phyloP scores from a whole-genome alignment of 163 green algal genomes.

The Scenedesmus sp. region DNA sequence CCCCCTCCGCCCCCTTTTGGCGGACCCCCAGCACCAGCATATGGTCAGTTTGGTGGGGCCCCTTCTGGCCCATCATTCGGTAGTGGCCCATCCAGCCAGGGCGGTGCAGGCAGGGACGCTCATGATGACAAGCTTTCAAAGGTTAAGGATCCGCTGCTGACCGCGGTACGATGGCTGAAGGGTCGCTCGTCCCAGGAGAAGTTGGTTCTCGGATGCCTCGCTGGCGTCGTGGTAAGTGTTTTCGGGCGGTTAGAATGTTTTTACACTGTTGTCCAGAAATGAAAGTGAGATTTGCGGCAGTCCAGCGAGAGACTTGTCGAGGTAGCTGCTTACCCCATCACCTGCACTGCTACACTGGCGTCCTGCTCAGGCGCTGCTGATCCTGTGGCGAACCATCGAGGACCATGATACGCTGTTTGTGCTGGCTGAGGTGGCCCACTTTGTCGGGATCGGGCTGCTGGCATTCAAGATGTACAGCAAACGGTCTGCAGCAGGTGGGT shows the following conservation, averaged over 20 bases:
- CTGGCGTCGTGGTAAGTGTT: constrained; percentile 73
- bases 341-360: background rate
- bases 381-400: constrained; percentile 93
- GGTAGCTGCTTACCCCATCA: background rate
- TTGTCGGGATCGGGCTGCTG: constrained; percentile 92
- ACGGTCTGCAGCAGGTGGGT: constrained; percentile 73
- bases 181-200: constrained; percentile 77
- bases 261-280: background rate
- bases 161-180: constrained; percentile 82
- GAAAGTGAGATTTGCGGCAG: background rate
- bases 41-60: constrained; percentile 17
- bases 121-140: constrained; percentile 57
- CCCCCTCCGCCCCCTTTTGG: constrained; percentile 16
- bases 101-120: background rate
- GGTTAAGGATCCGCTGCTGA: constrained; percentile 67
- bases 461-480: constrained; percentile 93
- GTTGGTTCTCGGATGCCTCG: constrained; percentile 64
- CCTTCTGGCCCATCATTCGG: background rate
- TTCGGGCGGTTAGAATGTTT: background rate
- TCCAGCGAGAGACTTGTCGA: background rate
- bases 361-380: constrained; percentile 74
- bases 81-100: background rate
- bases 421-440: constrained; percentile 94
- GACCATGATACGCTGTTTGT: constrained; percentile 99
- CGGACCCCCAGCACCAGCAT: constrained; percentile 13